These are phyloP conservation scores for Plicaturopsis crispa DNA, from an alignment of 768 basidiomycete genomes.

Conservation along the genomic window DNA sequence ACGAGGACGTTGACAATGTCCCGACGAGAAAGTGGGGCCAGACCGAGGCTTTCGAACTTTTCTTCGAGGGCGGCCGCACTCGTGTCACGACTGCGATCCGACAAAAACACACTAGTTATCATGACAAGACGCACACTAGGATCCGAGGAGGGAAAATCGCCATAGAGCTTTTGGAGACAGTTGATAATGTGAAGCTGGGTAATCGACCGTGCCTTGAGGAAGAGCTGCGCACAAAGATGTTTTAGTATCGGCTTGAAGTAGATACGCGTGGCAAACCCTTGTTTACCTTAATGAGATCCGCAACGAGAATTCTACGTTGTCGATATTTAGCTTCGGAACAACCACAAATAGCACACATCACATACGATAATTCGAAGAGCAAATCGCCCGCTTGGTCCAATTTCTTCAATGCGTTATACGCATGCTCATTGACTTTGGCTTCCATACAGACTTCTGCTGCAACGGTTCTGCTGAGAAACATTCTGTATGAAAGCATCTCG, in stretches of 20 bases:
- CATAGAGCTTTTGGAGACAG: slow-evolving; percentile 53
- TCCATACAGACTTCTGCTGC: slow-evolving; percentile 82
- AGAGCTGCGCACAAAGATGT: slow-evolving; percentile 38
- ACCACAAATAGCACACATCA: slow-evolving; percentile 10
- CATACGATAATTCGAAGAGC: slow-evolving; percentile 61
- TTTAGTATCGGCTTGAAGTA: slow-evolving; percentile 1
- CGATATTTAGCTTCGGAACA: background rate
- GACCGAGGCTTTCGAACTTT: slow-evolving; percentile 46
- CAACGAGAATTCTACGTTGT: slow-evolving; percentile 39
- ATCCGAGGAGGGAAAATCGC: slow-evolving; percentile 59
- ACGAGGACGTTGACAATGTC: slow-evolving; percentile 58
- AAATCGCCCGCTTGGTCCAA: slow-evolving; percentile 60
- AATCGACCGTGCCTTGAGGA: slow-evolving; percentile 62
- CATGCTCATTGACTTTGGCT: slow-evolving; percentile 60
- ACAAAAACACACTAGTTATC: slow-evolving; percentile 59
- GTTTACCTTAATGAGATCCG: slow-evolving; percentile 60
- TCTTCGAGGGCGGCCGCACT: slow-evolving; percentile 27
- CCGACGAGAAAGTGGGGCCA: slow-evolving; percentile 47
- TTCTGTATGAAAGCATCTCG: slow-evolving; percentile 30
- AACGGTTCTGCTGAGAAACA: slow-evolving; percentile 81
- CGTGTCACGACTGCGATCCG: slow-evolving; percentile 15
- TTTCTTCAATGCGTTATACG: slow-evolving; percentile 60
- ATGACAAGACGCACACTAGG: slow-evolving; percentile 62
- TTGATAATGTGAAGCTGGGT: slow-evolving; percentile 38
- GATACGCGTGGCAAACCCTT: background rate